Conservation (phyloP, 345 rosid genomes). For the Pelargonium nanum region DNA sequence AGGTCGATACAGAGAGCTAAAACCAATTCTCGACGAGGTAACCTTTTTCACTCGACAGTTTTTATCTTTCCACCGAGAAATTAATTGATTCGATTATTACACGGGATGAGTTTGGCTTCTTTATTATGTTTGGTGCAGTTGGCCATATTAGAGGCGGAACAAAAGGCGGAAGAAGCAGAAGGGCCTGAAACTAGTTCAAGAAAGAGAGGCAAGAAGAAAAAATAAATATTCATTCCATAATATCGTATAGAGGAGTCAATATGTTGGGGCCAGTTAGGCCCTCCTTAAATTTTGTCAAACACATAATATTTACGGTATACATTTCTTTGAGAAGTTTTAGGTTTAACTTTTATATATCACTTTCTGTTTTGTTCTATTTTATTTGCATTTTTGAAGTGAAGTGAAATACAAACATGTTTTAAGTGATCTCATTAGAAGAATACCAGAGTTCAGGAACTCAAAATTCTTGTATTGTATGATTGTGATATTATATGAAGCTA, state of each 20-base stretch:
- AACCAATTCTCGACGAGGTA: conserved; percentile 93
- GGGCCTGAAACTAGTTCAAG: conserved; percentile 56
- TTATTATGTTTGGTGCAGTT: conserved; percentile 29
- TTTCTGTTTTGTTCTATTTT: too few relatives aligned
- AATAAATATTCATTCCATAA: background rate
- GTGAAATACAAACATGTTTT: too few relatives aligned
- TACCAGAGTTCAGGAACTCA: too few relatives aligned
- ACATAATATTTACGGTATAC: too few relatives aligned
- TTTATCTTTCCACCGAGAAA: background rate
- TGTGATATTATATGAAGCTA: too few relatives aligned
- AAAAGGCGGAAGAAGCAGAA: conserved; percentile 89
- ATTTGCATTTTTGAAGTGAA: too few relatives aligned
- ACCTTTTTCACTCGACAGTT: conserved; percentile 7
- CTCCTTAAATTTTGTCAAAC: background rate
- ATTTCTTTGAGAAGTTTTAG: too few relatives aligned
- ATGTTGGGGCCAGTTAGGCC: background rate
- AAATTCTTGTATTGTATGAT: too few relatives aligned
- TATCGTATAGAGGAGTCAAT: too few relatives aligned
- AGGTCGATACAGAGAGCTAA: conserved; percentile 71
- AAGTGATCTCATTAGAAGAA: too few relatives aligned
- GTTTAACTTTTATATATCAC: too few relatives aligned
- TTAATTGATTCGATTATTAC: background rate
- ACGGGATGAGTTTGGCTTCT: background rate
- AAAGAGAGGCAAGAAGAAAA: conserved; percentile 66
- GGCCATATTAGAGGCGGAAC: conserved; percentile 81